phyloP scores from a whole-genome alignment of 108 stramenopile genomes.

The Skeletonema marinoi region DNA sequence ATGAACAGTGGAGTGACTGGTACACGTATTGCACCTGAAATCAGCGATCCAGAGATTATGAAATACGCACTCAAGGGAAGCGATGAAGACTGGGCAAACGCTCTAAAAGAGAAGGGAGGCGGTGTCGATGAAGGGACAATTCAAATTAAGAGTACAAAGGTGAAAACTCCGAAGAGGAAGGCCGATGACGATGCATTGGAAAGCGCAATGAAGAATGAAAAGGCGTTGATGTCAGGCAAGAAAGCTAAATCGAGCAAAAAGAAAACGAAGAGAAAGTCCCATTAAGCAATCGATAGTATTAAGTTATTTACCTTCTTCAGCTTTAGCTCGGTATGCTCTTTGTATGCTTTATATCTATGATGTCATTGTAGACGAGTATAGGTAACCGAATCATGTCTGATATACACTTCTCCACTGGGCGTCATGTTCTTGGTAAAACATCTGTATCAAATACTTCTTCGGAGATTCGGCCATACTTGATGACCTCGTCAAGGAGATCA shows the following conservation, averaged over 20 bases:
- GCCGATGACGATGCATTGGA: conserved; percentile 35
- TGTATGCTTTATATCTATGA: no score
- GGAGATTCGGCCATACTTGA: no score
- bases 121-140: conserved; percentile 23
- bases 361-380: no score
- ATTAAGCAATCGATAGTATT: not conserved
- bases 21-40: conserved; percentile 52
- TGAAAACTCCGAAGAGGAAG: conserved; percentile 31
- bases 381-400: no score
- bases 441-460: no score
- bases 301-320: no score
- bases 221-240: conserved; percentile 12
- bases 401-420: no score
- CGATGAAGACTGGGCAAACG: conserved; percentile 82
- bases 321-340: no score
- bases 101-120: conserved; percentile 63
- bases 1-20: conserved; percentile 46
- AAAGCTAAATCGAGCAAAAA: conserved; percentile 12
- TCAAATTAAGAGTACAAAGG: conserved; percentile 38
- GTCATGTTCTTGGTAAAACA: no score
- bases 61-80: conserved; percentile 84
- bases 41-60: conserved; percentile 81
- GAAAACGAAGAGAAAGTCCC: conserved; percentile 42
- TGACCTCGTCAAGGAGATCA: no score
- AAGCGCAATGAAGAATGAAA: conserved; percentile 43